A percentile compares a stretch with the other conserved stretches of the same genome.
These are phyloP conservation scores for Delitschia confertaspora DNA, from an alignment of 495 filamentous ascomycete species.

Conservation along the genomic window DNA sequence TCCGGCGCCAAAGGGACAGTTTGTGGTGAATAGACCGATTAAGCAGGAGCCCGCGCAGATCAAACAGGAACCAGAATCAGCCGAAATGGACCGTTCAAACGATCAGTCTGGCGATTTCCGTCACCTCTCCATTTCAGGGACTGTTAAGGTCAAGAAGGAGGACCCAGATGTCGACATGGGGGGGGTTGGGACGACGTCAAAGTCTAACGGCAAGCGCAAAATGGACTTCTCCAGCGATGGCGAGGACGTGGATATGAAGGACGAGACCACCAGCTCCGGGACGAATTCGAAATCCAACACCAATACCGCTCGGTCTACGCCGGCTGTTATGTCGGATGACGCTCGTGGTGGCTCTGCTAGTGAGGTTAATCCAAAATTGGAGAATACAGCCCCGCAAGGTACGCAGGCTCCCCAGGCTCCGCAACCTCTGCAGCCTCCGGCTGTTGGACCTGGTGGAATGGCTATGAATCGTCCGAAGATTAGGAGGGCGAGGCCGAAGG, in stretches of 20 bases:
- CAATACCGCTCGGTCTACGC: slow-evolving; percentile 15
- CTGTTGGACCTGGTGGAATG: slow-evolving; percentile 11
- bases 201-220: slow-evolving; percentile 15
- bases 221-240: neutral
- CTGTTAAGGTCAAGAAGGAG: slow-evolving; percentile 7
- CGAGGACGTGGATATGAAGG: slow-evolving; percentile 24
- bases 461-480: slow-evolving; percentile 19
- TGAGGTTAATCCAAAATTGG: neutral
- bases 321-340: slow-evolving; percentile 2
- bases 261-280: slow-evolving; percentile 13
- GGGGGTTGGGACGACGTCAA: neutral
- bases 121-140: too few species aligned
- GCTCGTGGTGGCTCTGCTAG: slow-evolving; percentile 1
- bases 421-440: neutral
- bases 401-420: neutral
- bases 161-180: neutral
- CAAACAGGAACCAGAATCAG: too few species aligned
- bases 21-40: neutral
- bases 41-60: too few species aligned
- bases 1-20: slow-evolving; percentile 4
- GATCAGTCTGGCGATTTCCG: too few species aligned
- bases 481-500: slow-evolving; percentile 4
- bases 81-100: too few species aligned
- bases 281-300: slow-evolving; percentile 4
- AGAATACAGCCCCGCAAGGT: neutral